Conservation (phyloP, 2,329 filamentous ascomycete species). For the Periconia macrospinosa region DNA sequence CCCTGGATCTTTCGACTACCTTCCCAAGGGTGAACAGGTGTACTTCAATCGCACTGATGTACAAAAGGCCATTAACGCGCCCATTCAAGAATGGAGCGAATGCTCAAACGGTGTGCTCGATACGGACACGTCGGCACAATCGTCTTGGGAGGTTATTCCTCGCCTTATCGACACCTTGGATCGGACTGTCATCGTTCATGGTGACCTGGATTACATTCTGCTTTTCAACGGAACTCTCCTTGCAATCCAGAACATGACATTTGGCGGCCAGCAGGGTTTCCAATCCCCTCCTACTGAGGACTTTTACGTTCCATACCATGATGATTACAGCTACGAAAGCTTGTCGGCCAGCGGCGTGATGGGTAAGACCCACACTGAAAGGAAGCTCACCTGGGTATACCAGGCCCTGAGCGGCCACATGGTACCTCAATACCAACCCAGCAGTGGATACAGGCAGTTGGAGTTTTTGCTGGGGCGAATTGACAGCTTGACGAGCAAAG, state of each 20-base stretch:
- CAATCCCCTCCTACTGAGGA: slow-evolving; percentile 60
- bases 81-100: slow-evolving; percentile 58
- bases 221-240: slow-evolving; percentile 70
- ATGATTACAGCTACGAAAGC: slow-evolving; percentile 48
- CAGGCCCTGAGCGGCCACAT: slow-evolving; percentile 69
- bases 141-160: slow-evolving; percentile 63
- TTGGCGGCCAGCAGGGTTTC: slow-evolving; percentile 72
- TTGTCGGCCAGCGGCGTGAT: slow-evolving; percentile 66
- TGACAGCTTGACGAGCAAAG: slow-evolving; percentile 51
- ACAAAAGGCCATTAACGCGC: slow-evolving; percentile 68
- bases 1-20: slow-evolving; percentile 66
- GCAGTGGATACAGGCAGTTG: slow-evolving; percentile 69
- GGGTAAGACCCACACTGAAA: slow-evolving; percentile 71
- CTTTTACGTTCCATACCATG: slow-evolving; percentile 70
- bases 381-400: slow-evolving; percentile 72
- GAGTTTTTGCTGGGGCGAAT: slow-evolving; percentile 77
- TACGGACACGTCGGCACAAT: slow-evolving; percentile 58
- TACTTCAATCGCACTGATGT: slow-evolving; percentile 75
- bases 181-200: slow-evolving; percentile 73
- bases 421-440: slow-evolving; percentile 68
- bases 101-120: slow-evolving; percentile 55
- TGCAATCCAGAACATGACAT: slow-evolving; percentile 80
- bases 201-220: slow-evolving; percentile 69
- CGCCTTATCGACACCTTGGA: slow-evolving; percentile 72
- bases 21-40: slow-evolving; percentile 62